Base-by-base conservation (phyloP, 2,329 filamentous ascomycete species). In the Hyphodiscus sp. region DNA sequence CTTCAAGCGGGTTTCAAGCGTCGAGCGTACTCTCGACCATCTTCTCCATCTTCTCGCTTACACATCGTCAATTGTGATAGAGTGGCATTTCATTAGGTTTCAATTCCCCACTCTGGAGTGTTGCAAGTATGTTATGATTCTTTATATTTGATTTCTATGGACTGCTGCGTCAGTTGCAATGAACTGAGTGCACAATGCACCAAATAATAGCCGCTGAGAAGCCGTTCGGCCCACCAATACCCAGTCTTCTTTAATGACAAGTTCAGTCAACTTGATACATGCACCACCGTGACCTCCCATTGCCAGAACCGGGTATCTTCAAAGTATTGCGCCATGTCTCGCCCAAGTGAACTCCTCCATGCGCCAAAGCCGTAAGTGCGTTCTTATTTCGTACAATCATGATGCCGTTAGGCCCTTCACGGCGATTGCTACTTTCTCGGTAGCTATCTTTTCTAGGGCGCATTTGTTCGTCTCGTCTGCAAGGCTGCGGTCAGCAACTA, bases 361-460 rank as follows among this genome's bases (percentile, higher is more conserved):
- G 42, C 45, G 26, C 45, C 45, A 10, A 29, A 47, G 45, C 26
- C 41, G 51, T 58, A 49, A 54, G 38, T 56, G 43, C 53, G 45
- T 52, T 44, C 50, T 59, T 26, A 53, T 49, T 13, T 46, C 45
- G 8, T 46, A 46, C 26, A 20, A 9, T n/a, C n/a, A 43, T 76
- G 67, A 79, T 57, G 72, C 71, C 62, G 71, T 71, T 59, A 85
- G 70, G 58, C 77, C 76, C 50, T 79, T 77, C 50, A 96, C 76
- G 16, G 90, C 90, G 62, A 79, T 83, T 55, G 84, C 81, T 3
- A 96, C 92, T 71, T 96, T 91, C 45, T 84, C 80, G 18, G 77
- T 81, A 15, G 91, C 91, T 64, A 89, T 79, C 61, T 79, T 82
- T 72, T 95, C 88, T 79, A 90, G 90, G 47, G 78, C 79, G 59